Evolutionary conservation across 345 rosid genomes (phyloP), one percentile per base, ranked within the genome.

Genomic region (Gossypium herbaceum): DNA sequence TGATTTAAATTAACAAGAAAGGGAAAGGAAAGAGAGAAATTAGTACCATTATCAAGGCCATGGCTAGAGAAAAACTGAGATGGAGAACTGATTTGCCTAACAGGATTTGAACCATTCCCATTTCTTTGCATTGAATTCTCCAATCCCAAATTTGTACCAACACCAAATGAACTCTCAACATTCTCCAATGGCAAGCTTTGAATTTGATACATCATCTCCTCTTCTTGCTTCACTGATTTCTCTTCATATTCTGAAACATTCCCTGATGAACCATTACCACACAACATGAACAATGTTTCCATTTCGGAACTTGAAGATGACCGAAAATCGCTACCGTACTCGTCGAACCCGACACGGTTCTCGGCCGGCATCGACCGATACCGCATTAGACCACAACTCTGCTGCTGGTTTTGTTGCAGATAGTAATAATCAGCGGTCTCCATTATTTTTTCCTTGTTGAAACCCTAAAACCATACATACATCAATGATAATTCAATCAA

Each of bases 61-160:
- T 76, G 70, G 62, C 76, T 80, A 76, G 88, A 84, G 82, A 84
- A 81, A 75, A 87, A 27, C 70, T 82, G 88, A 73, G 92, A 83
- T 11, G 92, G 88, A 43, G 90, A 85, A 79, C 89, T 87, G 82
- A 55, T 76, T 67, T 84, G 90, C 82, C 88, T 69, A 13, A 64
- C 58, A 44, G 85, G 88, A 85, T 78, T 79, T 67, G 86, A 82
- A 77, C 75, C 79, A 78, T 79, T 79, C 45, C 62, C 56, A 11
- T 73, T 5, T 12, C 68, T 71, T 43, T 71, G 83, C 76, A 78
- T 52, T 57, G 88, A 72, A 56, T 73, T 77, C 54, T 80, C 82
- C 72, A 72, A n/a, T 39, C 61, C 67, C 73, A 77, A 62, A 2
- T 84, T 65, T 15, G 51, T 72, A 69, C 67, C 64, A 71, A 39